A percentile compares a stretch with the other conserved stretches of the same genome.
These are phyloP conservation scores for Phytophthora ramorum DNA, from an alignment of 352 stramenopile species.

Conservation along the genomic window DNA sequence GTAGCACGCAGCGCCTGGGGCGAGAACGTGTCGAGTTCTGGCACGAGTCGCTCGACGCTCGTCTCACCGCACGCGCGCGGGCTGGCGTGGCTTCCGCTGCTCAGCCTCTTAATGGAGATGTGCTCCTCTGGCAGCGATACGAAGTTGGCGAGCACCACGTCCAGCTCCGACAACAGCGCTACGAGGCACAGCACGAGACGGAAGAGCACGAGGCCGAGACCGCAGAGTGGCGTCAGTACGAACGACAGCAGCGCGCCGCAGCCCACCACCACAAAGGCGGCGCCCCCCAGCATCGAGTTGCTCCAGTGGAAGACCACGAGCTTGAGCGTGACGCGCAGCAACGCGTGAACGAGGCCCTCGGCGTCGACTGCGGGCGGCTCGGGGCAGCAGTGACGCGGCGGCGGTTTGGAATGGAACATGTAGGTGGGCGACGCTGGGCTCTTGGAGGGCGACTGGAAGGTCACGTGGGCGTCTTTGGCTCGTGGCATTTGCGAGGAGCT, in stretches of 20 bases:
- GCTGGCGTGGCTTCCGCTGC: conserved; percentile 38
- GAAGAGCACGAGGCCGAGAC: conserved; percentile 62
- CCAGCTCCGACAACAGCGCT: conserved; percentile 59
- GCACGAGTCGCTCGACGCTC: conserved; percentile 55
- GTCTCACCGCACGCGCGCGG: conserved; percentile 44
- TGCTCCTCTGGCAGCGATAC: conserved; percentile 56
- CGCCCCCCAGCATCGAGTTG: conserved; percentile 56
- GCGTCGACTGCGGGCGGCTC: conserved; percentile 9
- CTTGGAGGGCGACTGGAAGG: conserved; percentile 36
- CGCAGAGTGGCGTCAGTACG: conserved; percentile 60
- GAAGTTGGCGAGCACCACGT: conserved; percentile 73
- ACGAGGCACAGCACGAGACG: conserved; percentile 59
- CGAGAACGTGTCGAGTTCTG: conserved; percentile 55
- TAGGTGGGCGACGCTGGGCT: conserved; percentile 2
- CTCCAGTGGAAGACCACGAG: conserved; percentile 70
- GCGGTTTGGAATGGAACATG: neutral
- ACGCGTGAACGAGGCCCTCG: conserved; percentile 26
- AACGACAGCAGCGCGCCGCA: conserved; percentile 47
- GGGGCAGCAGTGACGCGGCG: conserved; percentile 11
- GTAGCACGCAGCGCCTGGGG: conserved; percentile 46
- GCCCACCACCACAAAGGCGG: conserved; percentile 52
- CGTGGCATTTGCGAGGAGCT: conserved; percentile 3
- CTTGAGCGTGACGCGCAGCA: conserved; percentile 49
- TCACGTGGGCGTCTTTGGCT: conserved; percentile 37
- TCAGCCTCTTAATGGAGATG: conserved; percentile 52